Evolutionary conservation across 2,329 filamentous ascomycete genomes (phyloP).

Genomic region (Pseudocercospora macadamiae): DNA sequence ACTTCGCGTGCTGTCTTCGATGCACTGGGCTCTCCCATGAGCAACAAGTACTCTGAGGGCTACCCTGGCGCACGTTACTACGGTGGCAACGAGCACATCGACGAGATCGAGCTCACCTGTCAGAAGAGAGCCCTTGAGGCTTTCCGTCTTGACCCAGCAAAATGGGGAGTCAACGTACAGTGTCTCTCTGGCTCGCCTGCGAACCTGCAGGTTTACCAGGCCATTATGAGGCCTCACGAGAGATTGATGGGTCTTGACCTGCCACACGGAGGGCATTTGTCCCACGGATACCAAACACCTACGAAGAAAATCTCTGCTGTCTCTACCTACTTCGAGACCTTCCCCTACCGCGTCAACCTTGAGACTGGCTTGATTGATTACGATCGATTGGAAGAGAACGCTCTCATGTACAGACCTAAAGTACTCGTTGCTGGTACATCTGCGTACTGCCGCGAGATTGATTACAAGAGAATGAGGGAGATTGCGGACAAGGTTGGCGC

Average conservation of each 20-base stretch:
- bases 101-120: slow-evolving; percentile 92
- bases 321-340: slow-evolving; percentile 98
- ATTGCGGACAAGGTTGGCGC: slow-evolving; percentile 85
- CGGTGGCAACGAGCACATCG: slow-evolving; percentile 98
- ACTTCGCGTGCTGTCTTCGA: slow-evolving; percentile 98
- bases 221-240: slow-evolving; percentile 88
- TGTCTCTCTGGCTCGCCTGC: slow-evolving; percentile 79
- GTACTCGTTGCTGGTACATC: slow-evolving; percentile 95
- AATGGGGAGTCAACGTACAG: slow-evolving; percentile 99
- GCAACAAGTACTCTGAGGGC: slow-evolving; percentile 97
- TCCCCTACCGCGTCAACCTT: slow-evolving; percentile 89
- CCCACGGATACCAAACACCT: slow-evolving; percentile 95
- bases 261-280: slow-evolving; percentile 93
- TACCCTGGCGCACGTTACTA: slow-evolving; percentile 99
- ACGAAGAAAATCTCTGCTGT: slow-evolving; percentile 84
- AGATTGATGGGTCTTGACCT: slow-evolving; percentile 96
- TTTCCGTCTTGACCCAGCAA: slow-evolving; percentile 80
- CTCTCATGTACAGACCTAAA: slow-evolving; percentile 91
- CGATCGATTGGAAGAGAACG: slow-evolving; percentile 86
- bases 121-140: slow-evolving; percentile 90
- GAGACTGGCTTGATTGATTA: slow-evolving; percentile 97
- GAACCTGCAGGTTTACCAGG: slow-evolving; percentile 85
- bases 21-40: slow-evolving; percentile 91
- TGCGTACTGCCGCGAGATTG: slow-evolving; percentile 96
- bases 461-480: slow-evolving; percentile 94